Evolutionary conservation across 768 basidiomycete species (phyloP), one percentile per base, ranked within the genome.

Genomic region (Auriscalpium orientale): DNA sequence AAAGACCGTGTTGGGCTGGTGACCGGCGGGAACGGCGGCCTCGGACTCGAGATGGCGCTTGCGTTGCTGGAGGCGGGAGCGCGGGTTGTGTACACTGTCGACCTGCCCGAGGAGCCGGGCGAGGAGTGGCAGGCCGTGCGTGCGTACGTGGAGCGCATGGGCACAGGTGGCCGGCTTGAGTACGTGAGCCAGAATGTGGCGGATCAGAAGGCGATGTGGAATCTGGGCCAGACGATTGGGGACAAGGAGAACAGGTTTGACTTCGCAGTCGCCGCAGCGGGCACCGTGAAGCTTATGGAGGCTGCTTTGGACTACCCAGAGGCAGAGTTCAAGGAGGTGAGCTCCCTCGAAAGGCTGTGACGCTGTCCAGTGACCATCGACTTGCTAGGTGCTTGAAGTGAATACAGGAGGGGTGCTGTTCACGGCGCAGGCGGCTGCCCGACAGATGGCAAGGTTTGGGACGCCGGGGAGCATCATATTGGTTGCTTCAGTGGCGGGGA

Each of bases 31-130:
- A 69, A 71, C 58, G 68, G 71, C 44, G 73, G 88, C 0, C 77
- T 91, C 15, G 89, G 89, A 1, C 79, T 91, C 18, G 89, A 91
- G 70, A 85, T 86, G 83, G 85, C 87, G 21, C 70, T 89, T 55
- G 80, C 83, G 2, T 70, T 89, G 40, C 79, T 79, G 43, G 89
- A 90, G 70, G 83, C 80, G 12, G 87, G 88, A 40, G 84, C 84
- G 7, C 74, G 79, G 12, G 82, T 74, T 0, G 75, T 87, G 10
- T 87, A 87, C 67, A 85, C 83, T 65, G 68, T 86, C 16, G 86
- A 87, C 66, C 73, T 87, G 4, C 77, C 84, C 2, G 55, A 65
- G 35, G 65, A 69, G 21, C 80, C 86, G 0, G 79, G 79, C 1
- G 75, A 74, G 0, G 84, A 84, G 62, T 88, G 82, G 75, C 61